Base-by-base conservation (phyloP, 345 rosid species). In the Clarkia xantiana region DNA sequence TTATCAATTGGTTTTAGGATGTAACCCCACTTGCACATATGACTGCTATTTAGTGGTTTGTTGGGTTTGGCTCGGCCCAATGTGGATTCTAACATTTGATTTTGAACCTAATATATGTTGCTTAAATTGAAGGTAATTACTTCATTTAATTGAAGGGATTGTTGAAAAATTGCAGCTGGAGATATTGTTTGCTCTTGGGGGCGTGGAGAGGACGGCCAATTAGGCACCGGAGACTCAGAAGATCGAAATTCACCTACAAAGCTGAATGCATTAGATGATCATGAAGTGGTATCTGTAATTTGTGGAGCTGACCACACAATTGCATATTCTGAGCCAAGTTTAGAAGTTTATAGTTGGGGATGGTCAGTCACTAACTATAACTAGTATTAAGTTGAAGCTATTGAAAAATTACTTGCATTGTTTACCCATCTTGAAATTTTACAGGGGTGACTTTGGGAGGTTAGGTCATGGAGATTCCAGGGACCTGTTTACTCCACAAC, bases 371-470 rank as follows among this genome's bases (percentile, higher is more conserved):
- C 36, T 29, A 29, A 29, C 36, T 29, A 29, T 10, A 29, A 29
- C 36, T 29, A 29, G 36, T 29, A 29, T 29, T 7, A 29, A 29
- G 36, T 29, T 29, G 5, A 29, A 29, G 15, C 18, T 12, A 14
- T 52, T 11, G 55, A 29, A 9, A 48, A 29, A 29, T 19, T 29
- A 23, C 11, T 16, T 25, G 41, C 15, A 43, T 14, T 43, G 17
- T 14, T 11, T 42, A 44, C 61, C 50, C 14, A 54, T 15, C 38
- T 46, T 55, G 51, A 54, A 46, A 51, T 57, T 54, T 48, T 7
- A 20, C 74, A 91, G 98, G 98, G 98, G 98, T 61, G 98, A 91
- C 64, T 86, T 91, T 53, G 98, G 98, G 66, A 81, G 98, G 77
- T 63, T 91, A 61, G 98, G 98, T 9, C 98, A 91, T 74, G 98